Percentiles rank a stretch among this genome's conserved stretches.
Conservation (phyloP, 331 rosid species). For the Rosa hybrid region DNA sequence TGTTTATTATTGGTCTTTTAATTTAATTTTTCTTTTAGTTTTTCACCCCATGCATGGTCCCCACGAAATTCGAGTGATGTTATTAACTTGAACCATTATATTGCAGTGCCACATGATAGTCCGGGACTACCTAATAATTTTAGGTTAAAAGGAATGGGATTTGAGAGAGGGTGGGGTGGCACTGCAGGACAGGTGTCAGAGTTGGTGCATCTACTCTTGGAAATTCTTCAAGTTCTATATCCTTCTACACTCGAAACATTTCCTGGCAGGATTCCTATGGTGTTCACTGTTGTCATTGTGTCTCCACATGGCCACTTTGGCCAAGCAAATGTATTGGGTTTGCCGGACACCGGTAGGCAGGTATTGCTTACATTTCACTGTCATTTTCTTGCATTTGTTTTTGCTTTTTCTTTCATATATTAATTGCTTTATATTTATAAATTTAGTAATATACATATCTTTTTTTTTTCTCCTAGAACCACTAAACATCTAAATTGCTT, state of each 20-base stretch:
- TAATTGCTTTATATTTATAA: neutral
- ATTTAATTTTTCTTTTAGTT: too few relatives aligned
- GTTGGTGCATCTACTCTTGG: constrained; percentile 47
- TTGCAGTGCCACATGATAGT: too few relatives aligned
- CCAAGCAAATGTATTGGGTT: constrained; percentile 93
- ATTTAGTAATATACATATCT: neutral
- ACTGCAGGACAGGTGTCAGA: constrained; percentile 33
- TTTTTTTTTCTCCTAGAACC: neutral
- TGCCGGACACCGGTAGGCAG: constrained; percentile 98
- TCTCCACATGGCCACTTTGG: constrained; percentile 96
- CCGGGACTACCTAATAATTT: too few relatives aligned
- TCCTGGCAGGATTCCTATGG: constrained; percentile 93
- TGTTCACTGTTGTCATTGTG: constrained; percentile 81
- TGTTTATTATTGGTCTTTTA: too few relatives aligned
- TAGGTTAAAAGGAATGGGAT: constrained; percentile 38
- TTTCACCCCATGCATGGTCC: too few relatives aligned
- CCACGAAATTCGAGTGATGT: too few relatives aligned
- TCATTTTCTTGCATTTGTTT: neutral
- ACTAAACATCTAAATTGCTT: neutral
- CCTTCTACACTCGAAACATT: constrained; percentile 65
- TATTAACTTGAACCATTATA: too few relatives aligned
- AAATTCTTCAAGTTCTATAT: constrained; percentile 50
- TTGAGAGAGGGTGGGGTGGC: constrained; percentile 52
- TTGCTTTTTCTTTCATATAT: neutral
- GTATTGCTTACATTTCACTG: constrained; percentile 30